These are phyloP conservation scores for Barbarea vulgaris DNA, from an alignment of 345 rosid genomes.

Conservation along the genomic window DNA sequence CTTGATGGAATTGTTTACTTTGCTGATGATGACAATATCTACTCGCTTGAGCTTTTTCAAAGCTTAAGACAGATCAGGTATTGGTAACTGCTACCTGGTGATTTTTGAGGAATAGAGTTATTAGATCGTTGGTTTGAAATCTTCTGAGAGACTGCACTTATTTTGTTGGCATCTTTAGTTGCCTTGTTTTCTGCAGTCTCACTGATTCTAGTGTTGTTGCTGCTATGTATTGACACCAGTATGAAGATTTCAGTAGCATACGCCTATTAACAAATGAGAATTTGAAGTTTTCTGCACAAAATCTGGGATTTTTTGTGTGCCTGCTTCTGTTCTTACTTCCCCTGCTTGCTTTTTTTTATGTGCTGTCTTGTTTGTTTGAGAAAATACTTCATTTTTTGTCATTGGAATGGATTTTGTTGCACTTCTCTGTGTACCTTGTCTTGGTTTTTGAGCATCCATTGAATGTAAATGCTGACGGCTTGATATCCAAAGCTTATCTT, in stretches of 20 bases:
- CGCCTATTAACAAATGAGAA: not conserved
- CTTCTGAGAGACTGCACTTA: not conserved
- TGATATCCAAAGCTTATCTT: not conserved
- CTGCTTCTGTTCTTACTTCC: not conserved
- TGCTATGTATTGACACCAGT: not conserved
- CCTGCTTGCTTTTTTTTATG: slow-evolving; percentile 9
- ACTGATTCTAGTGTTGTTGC: slow-evolving; percentile 6
- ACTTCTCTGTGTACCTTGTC: not conserved
- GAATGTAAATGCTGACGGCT: not conserved
- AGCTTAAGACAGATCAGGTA: slow-evolving; percentile 69
- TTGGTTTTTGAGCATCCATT: not conserved
- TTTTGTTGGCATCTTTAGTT: not conserved
- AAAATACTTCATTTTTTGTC: not conserved
- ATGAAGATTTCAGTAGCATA: not conserved
- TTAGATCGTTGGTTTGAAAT: not conserved
- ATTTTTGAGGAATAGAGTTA: not conserved
- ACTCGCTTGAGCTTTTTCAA: slow-evolving; percentile 74
- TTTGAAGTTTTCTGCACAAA: not conserved
- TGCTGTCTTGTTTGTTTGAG: slow-evolving; percentile 4
- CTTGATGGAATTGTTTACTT: slow-evolving; percentile 87
- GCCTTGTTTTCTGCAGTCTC: slow-evolving; percentile 1
- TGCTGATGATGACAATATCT: slow-evolving; percentile 81
- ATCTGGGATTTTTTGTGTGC: not conserved
- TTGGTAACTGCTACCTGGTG: not conserved
- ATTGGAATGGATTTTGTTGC: slow-evolving; percentile 2